These are phyloP conservation scores for Syzygium syzygioides DNA, from an alignment of 441 rosid species.

Conservation along the genomic window DNA sequence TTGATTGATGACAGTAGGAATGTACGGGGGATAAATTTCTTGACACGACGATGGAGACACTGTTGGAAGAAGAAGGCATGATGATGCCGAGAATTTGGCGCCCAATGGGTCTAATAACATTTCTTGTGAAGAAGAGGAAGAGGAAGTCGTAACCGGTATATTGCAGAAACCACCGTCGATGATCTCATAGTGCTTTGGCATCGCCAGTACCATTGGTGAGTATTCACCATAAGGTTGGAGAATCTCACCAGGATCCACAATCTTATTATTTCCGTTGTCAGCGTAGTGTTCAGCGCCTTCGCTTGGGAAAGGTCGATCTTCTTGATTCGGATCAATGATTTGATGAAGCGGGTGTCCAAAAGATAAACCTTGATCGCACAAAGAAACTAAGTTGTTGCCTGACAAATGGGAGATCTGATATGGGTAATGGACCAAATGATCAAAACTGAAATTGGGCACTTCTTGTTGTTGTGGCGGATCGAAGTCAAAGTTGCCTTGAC, in stretches of 20 bases:
- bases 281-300: background rate
- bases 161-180: constrained; percentile 33
- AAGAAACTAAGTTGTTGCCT: background rate
- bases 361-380: background rate
- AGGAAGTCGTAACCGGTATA: background rate
- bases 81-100: background rate
- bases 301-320: background rate
- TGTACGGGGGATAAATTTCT: constrained; percentile 16
- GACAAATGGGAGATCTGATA: background rate
- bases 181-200: constrained; percentile 53
- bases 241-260: constrained; percentile 19
- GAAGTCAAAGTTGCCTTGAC: background rate
- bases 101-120: background rate
- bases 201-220: constrained; percentile 16
- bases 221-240: constrained; percentile 10
- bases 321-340: background rate
- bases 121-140: background rate
- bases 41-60: background rate
- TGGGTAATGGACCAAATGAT: background rate
- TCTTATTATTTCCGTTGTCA: constrained; percentile 18
- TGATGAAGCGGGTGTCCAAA: background rate
- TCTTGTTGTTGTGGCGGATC: background rate
- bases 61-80: constrained; percentile 15
- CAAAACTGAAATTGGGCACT: background rate
- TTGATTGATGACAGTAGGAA: constrained; percentile 19